Evolutionary conservation across 2,329 filamentous ascomycete genomes (phyloP).

Genomic region (Dryadomyces sulphureus): DNA sequence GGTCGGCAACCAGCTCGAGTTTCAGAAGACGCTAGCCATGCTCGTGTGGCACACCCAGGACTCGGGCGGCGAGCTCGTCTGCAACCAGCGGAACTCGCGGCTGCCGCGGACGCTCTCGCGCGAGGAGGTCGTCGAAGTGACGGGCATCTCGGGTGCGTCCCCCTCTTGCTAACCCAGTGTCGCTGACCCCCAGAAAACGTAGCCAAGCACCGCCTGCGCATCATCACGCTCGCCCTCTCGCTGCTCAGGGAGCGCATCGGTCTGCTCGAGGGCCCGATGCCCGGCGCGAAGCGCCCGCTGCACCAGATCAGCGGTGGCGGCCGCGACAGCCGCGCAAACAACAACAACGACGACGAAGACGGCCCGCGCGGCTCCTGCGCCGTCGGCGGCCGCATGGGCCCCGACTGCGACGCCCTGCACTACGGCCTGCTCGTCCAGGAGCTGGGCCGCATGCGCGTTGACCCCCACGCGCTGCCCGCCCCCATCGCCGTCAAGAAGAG

Average conservation of each 20-base stretch:
- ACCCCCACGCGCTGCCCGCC: conserved; percentile 1
- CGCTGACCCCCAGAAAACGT: neutral
- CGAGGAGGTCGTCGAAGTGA: conserved; percentile 2
- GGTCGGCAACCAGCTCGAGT: conserved; percentile 3
- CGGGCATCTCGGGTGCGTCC: neutral
- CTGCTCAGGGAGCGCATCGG: neutral
- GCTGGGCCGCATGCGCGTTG: neutral
- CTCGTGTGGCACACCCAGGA: conserved; percentile 5
- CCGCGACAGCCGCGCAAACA: too few relatives aligned
- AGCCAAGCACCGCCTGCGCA: neutral
- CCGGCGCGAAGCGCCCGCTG: neutral
- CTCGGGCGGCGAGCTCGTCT: neutral
- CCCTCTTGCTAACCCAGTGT: neutral
- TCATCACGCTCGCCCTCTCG: neutral
- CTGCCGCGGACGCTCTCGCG: neutral
- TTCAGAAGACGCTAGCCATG: neutral
- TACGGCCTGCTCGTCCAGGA: conserved; percentile 6
- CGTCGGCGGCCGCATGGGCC: neutral
- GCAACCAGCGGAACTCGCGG: neutral
- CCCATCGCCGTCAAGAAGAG: conserved; percentile 2
- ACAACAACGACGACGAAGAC: neutral
- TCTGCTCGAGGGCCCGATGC: conserved; percentile 2
- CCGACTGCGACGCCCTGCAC: conserved; percentile 5
- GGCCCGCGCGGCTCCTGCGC: neutral
- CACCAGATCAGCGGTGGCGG: neutral